Evolutionary conservation across 352 stramenopile species (phyloP), one percentile per base, ranked within the genome.

Genomic region (Elongisporangium anandrum): DNA sequence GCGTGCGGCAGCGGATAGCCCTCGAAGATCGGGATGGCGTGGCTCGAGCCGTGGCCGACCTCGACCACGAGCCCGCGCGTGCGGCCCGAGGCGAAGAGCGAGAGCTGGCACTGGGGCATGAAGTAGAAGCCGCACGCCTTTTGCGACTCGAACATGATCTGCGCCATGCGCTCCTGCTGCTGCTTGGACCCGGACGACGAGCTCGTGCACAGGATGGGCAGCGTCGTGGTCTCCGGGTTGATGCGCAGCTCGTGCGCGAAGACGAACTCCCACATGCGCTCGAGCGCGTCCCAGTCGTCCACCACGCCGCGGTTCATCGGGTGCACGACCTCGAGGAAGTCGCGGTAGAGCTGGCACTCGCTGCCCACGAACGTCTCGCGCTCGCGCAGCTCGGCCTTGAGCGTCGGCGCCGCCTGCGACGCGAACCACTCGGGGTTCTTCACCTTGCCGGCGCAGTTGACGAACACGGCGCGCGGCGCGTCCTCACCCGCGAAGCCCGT

Each of bases 31-130:
- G 90, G 90, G 22, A 96, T 90, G 9, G 81, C 78, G 60, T 95
- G 85, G 49, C 82, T 91, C 16, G 86, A 88, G 38, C 90, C 90
- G 50, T 94, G 85, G 24, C 90, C 90, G 20, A 90, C 72, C 65
- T 97, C 90, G 6, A 96, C 75, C 3, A 95, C 87, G 17, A 96
- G 60, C n/a, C 90, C 90, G 8, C 82, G 69, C 48, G 89, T 97
- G 10, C 89, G 81, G 1, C 90, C 90, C 8, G 88, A 92, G 4
- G 89, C 86, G 41, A 96, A 95, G 7, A 97, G 64, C 23, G 86
- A 92, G 2, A 97, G 63, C 60, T 91, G 81, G 59, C 79, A 84
- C 63, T 93, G 80, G 52, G 95, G 78, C 79, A 93, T 86, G 51
- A 89, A 85, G 68, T 92, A 95, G 38, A 97, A 92, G 5, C 85